Base-by-base conservation (phyloP, 2,329 filamentous ascomycete species). In the Colletotrichum lentis region DNA sequence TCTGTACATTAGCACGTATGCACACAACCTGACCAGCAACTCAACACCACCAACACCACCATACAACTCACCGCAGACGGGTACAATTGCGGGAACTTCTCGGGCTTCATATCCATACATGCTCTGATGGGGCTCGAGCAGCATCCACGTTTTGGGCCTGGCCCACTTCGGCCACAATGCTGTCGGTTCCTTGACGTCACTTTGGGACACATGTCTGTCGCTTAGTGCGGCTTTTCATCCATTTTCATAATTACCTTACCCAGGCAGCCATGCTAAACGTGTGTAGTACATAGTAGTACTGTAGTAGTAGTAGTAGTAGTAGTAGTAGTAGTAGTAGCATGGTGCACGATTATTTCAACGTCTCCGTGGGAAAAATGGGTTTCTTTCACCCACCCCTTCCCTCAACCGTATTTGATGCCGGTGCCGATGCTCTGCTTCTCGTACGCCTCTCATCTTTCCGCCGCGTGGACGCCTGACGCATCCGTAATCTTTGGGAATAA, bases 191-290 rank as follows among this genome's bases (percentile, higher is more conserved):
- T 43, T 69, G 66, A 69, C 66, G 66, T 69, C 66, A 69, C 61
- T 7, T 3, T 12, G 16, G 31, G 22, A 43, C 2, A 46, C 43
- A 31, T 49, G 22, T 14, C 56, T 41, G 50, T 69, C 66, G 66
- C 62, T 57, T 56, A 66, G 47, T 59, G 66, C 66, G 66, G 62
- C 62, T 69, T 59, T 60, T 61, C 66, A n/a, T n/a, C n/a, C n/a
- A 53, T 31, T 58, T 31, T 56, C 43, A 50, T 11, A 20, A 69
- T 14, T 10, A 69, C 66, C 66, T 69, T 68, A 68, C 66, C 66
- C 66, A 69, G 62, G 37, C 55, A 43, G 52, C 44, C 24, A 27
- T 59, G 55, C 8, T 31, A 31, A 7, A 31, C 27, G 27, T 27
- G 27, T n/a, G n/a, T n/a, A n/a, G n/a, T n/a, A n/a, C n/a, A n/a